Percentiles rank a stretch among this genome's conserved stretches.
Evolutionary conservation across 768 basidiomycete species (phyloP).

Genomic region (Ephemerocybe angulata): DNA sequence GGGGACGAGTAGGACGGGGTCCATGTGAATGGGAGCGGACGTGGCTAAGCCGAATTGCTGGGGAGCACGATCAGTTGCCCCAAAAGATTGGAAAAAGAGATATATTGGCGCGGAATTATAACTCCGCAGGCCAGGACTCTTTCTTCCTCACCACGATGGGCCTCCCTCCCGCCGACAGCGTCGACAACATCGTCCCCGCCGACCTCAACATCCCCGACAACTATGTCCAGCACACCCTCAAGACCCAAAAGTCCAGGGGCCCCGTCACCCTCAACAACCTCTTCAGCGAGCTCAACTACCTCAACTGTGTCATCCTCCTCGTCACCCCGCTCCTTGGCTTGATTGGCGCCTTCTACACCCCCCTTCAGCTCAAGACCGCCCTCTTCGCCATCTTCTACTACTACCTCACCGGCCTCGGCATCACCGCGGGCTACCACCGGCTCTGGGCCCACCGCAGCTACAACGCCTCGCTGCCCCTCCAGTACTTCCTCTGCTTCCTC

Average conservation of each 20-base stretch:
- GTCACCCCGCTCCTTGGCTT: slow-evolving; percentile 71
- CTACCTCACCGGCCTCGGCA: slow-evolving; percentile 66
- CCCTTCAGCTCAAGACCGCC: slow-evolving; percentile 69
- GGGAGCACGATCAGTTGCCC: no score
- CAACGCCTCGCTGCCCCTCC: slow-evolving; percentile 82
- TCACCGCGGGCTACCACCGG: slow-evolving; percentile 94
- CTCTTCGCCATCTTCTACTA: slow-evolving; percentile 43
- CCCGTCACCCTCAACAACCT: slow-evolving; percentile 62
- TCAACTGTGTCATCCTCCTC: slow-evolving; percentile 69
- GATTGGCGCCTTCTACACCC: slow-evolving; percentile 65
- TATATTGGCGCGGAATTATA: no score
- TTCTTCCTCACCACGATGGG: no score
- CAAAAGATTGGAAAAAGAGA: no score
- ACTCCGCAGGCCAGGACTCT: no score
- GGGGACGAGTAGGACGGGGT: no score
- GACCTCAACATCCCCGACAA: slow-evolving; percentile 74
- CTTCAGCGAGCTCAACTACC: slow-evolving; percentile 66
- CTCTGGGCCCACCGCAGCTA: slow-evolving; percentile 96
- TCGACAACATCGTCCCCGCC: slow-evolving; percentile 32
- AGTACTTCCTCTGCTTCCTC: slow-evolving; percentile 78
- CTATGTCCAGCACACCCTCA: slow-evolving; percentile 75
- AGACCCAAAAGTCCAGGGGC: slow-evolving; percentile 62
- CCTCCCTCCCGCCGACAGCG: no score
- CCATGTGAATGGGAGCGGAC: no score
- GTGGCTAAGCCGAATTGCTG: no score